Evolutionary conservation across 768 basidiomycete species (phyloP).

Genomic region (Boletus huronensis): DNA sequence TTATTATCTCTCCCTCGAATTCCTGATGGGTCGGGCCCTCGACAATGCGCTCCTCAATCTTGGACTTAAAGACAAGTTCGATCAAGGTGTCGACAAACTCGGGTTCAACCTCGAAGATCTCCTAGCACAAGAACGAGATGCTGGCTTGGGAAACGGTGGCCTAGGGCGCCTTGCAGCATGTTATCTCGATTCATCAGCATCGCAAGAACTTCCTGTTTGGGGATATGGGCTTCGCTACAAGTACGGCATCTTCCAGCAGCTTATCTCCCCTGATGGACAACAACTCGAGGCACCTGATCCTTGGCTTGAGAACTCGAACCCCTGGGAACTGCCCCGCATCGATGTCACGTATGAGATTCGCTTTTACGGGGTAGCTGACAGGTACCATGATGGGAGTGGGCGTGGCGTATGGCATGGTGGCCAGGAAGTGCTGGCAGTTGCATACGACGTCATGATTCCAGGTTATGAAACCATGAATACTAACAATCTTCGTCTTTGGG

Average conservation of each 20-base stretch:
- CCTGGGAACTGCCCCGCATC: conserved; percentile 83
- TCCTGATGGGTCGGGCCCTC: conserved; percentile 79
- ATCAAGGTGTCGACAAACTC: conserved; percentile 63
- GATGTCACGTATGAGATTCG: conserved; percentile 85
- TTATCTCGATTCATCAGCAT: conserved; percentile 91
- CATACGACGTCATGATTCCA: conserved; percentile 94
- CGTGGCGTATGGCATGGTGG: conserved; percentile 82
- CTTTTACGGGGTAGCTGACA: conserved; percentile 84
- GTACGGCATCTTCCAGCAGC: conserved; percentile 94
- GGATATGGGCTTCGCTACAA: conserved; percentile 92
- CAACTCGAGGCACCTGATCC: conserved; percentile 92
- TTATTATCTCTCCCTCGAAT: conserved; percentile 96
- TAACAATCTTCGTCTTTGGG: conserved; percentile 87
- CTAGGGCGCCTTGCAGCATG: conserved; percentile 95
- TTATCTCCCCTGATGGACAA: conserved; percentile 79
- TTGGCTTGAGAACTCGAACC: conserved; percentile 85
- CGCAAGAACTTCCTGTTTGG: conserved; percentile 90
- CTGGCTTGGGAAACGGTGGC: conserved; percentile 93
- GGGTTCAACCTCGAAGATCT: conserved; percentile 91
- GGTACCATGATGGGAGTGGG: conserved; percentile 53
- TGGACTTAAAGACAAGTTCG: conserved; percentile 74
- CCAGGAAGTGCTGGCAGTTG: conserved; percentile 89
- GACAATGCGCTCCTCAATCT: conserved; percentile 87
- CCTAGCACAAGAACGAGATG: conserved; percentile 87
- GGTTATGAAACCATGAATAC: conserved; percentile 77